Base-by-base conservation (phyloP, 148 eudicot genomes). In the Rhododendron henanense region DNA sequence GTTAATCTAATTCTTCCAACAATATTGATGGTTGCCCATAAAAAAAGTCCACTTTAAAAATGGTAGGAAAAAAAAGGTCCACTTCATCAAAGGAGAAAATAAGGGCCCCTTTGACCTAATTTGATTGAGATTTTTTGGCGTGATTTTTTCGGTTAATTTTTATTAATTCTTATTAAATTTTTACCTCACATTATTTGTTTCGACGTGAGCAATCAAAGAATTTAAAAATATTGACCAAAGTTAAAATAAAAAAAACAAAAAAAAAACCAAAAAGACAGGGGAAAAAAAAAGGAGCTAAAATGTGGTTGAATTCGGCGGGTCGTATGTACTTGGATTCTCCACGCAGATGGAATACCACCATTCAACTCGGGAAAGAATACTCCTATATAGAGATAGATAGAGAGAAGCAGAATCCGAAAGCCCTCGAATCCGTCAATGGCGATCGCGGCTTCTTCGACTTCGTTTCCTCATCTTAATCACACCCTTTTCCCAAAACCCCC, bases 401-500 rank as follows among this genome's bases (percentile, higher is more conserved):
- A 79, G 35, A 39, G 47, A 31, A 23, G 2, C 21, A 78, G 76
- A 67, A 57, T 25, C 85, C 33, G 51, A 18, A 61, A 44, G n/a
- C 13, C 63, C 74, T 61, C 44, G n/a, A 1, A n/a, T 39, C 4
- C 47, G 23, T 44, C 41, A 23, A 88, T 86, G 90, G 88, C 87
- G 59, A 74, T 85, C 41, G 86, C 88, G 48, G 67, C 84, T 73
- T 37, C 86, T 74, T 82, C 87, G 11, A 35, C 88, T 50, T 50
- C 83, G 18, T 3, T 63, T 48, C 37, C 88, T 88, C 90, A 47
- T 79, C 18, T 87, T 78, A 85, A 37, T 74, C 85, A 3, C n/a
- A 59, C 55, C 63, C 65, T 86, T n/a, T 85, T 73, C 88, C 92
- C 87, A 28, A 79, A 35, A 63, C 51, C 21, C 78, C 81, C 87